Percentiles rank a stretch among this genome's conserved stretches.
Evolutionary conservation across 2,329 filamentous ascomycete genomes (phyloP).

Genomic region (Emmonsiellopsis sp.): DNA sequence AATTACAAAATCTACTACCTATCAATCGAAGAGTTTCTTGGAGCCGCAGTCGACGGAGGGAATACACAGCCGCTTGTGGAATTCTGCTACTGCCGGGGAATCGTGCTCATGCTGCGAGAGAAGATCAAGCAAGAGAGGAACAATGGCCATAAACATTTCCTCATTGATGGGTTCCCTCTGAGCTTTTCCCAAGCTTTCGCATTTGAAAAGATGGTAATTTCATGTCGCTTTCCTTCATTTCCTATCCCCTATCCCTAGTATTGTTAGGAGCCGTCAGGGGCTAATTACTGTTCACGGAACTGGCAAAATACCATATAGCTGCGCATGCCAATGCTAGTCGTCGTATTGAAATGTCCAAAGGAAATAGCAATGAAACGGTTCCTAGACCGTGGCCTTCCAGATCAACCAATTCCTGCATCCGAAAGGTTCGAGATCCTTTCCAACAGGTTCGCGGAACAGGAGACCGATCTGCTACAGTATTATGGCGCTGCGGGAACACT

Average conservation of each 20-base stretch:
- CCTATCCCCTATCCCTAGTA: background rate
- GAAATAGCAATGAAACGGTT: background rate
- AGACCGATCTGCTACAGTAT: too few relatives aligned
- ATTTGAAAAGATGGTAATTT: constrained; percentile 7
- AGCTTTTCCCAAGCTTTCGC: constrained; percentile 4
- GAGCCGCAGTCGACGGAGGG: constrained; percentile 2
- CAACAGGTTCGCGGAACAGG: background rate
- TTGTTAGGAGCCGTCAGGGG: too few relatives aligned
- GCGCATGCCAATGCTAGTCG: background rate
- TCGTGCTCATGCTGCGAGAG: constrained; percentile 2
- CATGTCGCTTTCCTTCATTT: background rate
- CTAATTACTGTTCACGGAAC: background rate
- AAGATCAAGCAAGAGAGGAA: constrained; percentile 6
- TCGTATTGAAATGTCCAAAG: background rate
- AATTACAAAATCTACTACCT: constrained; percentile 7
- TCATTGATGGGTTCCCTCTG: constrained; percentile 8
- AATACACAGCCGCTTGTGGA: background rate
- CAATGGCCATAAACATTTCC: constrained; percentile 3
- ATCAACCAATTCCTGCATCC: background rate
- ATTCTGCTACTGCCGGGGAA: constrained; percentile 2
- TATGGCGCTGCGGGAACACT: too few relatives aligned
- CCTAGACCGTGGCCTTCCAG: background rate
- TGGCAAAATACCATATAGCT: background rate
- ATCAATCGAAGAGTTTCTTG: constrained; percentile 6
- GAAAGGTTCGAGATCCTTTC: background rate